These are phyloP conservation scores for Lachnum nothofagi DNA, from an alignment of 2,329 filamentous ascomycete genomes.

Conservation along the genomic window DNA sequence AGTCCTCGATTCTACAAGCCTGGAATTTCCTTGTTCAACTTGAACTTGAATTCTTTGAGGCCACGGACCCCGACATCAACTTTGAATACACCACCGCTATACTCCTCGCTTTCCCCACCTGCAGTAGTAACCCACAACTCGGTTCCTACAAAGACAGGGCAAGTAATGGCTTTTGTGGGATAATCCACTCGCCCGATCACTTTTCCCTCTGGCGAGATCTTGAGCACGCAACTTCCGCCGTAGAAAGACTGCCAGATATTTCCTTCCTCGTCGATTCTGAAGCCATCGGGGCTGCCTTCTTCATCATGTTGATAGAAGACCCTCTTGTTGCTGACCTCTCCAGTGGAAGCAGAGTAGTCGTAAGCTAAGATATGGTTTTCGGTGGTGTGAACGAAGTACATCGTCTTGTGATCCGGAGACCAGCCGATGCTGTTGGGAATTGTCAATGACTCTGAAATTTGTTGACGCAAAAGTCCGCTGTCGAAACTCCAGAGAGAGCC, in stretches of 20 bases:
- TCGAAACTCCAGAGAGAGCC: slow-evolving; percentile 72
- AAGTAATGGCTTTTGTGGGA: slow-evolving; percentile 76
- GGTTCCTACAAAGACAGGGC: slow-evolving; percentile 71
- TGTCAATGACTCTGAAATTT: slow-evolving; percentile 58
- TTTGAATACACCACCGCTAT: slow-evolving; percentile 68
- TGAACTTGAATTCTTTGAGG: slow-evolving; percentile 59
- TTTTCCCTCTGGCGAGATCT: slow-evolving; percentile 60
- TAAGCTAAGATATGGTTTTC: slow-evolving; percentile 66
- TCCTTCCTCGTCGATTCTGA: slow-evolving; percentile 77
- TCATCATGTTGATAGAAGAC: slow-evolving; percentile 64
- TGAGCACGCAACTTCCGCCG: slow-evolving; percentile 68
- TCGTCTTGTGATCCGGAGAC: slow-evolving; percentile 63
- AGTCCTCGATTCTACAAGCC: not conserved
- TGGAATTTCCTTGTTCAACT: slow-evolving; percentile 28
- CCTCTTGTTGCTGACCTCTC: slow-evolving; percentile 61
- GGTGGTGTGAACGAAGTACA: slow-evolving; percentile 75
- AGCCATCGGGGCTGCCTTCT: slow-evolving; percentile 71
- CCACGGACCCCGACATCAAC: slow-evolving; percentile 72
- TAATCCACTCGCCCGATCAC: slow-evolving; percentile 70
- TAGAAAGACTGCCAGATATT: slow-evolving; percentile 87
- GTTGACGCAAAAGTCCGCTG: slow-evolving; percentile 52
- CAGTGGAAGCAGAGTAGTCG: slow-evolving; percentile 64
- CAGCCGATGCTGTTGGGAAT: slow-evolving; percentile 85
- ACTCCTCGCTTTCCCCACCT: slow-evolving; percentile 56
- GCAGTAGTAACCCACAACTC: slow-evolving; percentile 77